A percentile compares a stretch with the other conserved stretches of the same genome.
phyloP scores from a whole-genome alignment of 1,284 basidiomycete species.

The Moesziomyces globuligerus region DNA sequence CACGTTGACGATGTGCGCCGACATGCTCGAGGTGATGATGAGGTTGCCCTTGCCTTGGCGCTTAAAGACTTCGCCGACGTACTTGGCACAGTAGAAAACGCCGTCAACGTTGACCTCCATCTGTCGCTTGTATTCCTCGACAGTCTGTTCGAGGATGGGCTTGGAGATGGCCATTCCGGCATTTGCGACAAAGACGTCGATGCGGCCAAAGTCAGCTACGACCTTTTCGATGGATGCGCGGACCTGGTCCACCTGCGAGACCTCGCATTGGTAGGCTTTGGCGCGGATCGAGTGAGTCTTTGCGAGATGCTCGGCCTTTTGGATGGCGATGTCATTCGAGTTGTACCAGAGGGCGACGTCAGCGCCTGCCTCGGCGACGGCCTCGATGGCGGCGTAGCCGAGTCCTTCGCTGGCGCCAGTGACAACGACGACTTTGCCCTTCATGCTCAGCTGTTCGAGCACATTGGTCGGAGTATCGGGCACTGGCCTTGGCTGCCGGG shows the following conservation, averaged over 20 bases:
- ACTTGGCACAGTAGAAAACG: conserved; percentile 58
- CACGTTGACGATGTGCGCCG: conserved; percentile 58
- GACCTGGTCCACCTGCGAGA: conserved; percentile 43
- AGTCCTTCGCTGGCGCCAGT: conserved; percentile 65
- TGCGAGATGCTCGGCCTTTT: conserved; percentile 56
- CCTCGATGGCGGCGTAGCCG: conserved; percentile 63
- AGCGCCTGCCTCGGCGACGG: conserved; percentile 64
- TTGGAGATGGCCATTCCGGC: conserved; percentile 42
- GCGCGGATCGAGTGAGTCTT: conserved; percentile 55
- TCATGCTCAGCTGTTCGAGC: conserved; percentile 57
- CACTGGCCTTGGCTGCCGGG: conserved; percentile 35
- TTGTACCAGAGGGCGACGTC: conserved; percentile 64
- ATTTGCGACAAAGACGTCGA: conserved; percentile 59
- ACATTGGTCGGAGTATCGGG: conserved; percentile 50
- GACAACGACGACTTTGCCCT: conserved; percentile 63
- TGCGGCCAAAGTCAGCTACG: conserved; percentile 51
- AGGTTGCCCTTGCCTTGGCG: conserved; percentile 63
- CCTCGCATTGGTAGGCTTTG: conserved; percentile 60
- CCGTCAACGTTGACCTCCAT: conserved; percentile 60
- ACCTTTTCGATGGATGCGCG: conserved; percentile 38
- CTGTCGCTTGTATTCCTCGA: conserved; percentile 58
- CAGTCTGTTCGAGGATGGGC: conserved; percentile 45
- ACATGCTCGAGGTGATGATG: conserved; percentile 60
- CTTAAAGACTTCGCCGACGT: conserved; percentile 61
- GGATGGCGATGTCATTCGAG: conserved; percentile 55